Evolutionary conservation across 1,284 basidiomycete species (phyloP), one percentile per base, ranked within the genome.

Genomic region (Lentinula novae-zelandiae): DNA sequence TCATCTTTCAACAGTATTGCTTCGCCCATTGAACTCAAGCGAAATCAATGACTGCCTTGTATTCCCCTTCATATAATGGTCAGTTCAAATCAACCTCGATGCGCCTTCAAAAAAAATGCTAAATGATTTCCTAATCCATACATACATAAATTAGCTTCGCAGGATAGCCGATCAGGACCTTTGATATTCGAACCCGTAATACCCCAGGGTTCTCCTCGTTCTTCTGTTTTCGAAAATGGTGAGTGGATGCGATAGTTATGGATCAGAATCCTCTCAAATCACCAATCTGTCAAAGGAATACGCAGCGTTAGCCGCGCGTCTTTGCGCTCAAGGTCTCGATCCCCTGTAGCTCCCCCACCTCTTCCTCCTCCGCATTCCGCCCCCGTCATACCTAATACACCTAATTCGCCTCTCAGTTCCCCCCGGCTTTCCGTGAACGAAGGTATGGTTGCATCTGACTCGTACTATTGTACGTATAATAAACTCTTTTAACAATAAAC

Each of bases 161-260:
- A 34, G 22, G 42, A 46, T 44, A 46, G 31, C 54, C 51, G 51
- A 38, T 17, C 34, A 38, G n/a, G 51, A 38, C 54, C 42, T 44
- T 31, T 46, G 40, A 56, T 56, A 46, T 44, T 56, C 10, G 54
- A 56, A n/a, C 54, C 54, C 20, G 53, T 54, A 20, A 27, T 54
- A 12, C 54, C 54, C 12, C 53, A 42, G 22, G 53, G 49, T 50
- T 50, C 49, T 50, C 49, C 49, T 46, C 49, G 31, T 6, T 31
- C 49, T 31, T 27, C 22, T 22, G 39, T 34, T 53, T 27, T 27
- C 27, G 27, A 27, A 27, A 4, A 27, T 27, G 27, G 27, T 27
- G 27, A 27, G 27, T 27, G 27, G 27, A 27, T 27, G 27, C 27
- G 27, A 27, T 27, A 27, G 27, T 27, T 4, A 27, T 27, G 27